Conservation (phyloP, 179 eudicot genomes). For the Vitellaria paradoxa region DNA sequence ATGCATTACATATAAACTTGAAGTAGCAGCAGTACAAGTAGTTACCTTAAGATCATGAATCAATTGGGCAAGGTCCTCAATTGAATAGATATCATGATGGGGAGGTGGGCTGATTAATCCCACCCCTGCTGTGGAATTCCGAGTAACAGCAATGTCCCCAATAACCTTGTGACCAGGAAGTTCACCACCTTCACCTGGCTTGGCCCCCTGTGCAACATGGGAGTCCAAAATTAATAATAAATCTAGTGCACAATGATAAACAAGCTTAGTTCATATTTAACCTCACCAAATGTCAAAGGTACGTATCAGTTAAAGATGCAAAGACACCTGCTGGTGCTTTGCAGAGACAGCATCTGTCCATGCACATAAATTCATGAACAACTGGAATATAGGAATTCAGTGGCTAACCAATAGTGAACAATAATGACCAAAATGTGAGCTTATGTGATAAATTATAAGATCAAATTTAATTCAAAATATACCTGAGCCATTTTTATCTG, state of each 20-base stretch:
- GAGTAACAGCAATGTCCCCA: slow-evolving; percentile 92
- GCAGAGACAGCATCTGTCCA: slow-evolving; percentile 63
- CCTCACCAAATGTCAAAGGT: slow-evolving; percentile 74
- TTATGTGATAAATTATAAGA: neutral
- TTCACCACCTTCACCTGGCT: slow-evolving; percentile 99
- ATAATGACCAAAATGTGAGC: neutral
- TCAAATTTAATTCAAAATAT: slow-evolving; percentile 9
- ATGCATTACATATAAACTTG: neutral
- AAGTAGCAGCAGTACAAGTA: neutral
- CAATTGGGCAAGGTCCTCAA: slow-evolving; percentile 97
- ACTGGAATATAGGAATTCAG: slow-evolving; percentile 49
- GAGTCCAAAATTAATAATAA: slow-evolving; percentile 20
- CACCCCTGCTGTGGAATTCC: slow-evolving; percentile 98
- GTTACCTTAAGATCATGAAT: slow-evolving; percentile 93
- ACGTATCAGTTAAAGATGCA: slow-evolving; percentile 71
- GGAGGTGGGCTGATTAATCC: slow-evolving; percentile 99
- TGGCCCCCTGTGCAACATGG: slow-evolving; percentile 70
- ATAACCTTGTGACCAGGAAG: slow-evolving; percentile 98
- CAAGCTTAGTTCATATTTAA: slow-evolving; percentile 30
- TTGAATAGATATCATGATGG: slow-evolving; percentile 98
- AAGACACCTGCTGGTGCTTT: slow-evolving; percentile 68
- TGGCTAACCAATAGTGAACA: slow-evolving; percentile 28
- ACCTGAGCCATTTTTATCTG: slow-evolving; percentile 99
- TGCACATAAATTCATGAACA: slow-evolving; percentile 69
- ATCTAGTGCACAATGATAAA: slow-evolving; percentile 14